Evolutionary conservation across 352 stramenopile species (phyloP).

Genomic region (Globisporangium camurandrum): DNA sequence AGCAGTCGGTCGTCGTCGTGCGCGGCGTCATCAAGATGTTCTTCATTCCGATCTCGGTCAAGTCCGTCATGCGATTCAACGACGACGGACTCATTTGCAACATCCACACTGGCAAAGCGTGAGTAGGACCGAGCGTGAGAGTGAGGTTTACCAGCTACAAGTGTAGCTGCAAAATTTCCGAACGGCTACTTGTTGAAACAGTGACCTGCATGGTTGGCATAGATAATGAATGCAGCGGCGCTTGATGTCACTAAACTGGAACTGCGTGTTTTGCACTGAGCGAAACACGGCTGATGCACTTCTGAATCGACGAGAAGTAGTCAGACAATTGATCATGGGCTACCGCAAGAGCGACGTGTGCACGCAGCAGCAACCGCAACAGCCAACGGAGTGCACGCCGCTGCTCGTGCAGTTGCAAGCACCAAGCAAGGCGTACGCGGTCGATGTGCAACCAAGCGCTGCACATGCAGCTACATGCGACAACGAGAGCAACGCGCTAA

Average conservation of each 20-base stretch:
- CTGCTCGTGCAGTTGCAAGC: not conserved
- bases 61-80: conserved; percentile 33
- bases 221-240: no score
- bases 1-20: conserved; percentile 29
- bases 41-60: conserved; percentile 35
- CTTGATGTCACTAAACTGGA: no score
- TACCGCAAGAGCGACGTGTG: not conserved
- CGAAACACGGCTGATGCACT: no score
- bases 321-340: no score
- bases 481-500: not conserved
- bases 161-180: not conserved
- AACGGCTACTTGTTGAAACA: no score
- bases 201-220: no score
- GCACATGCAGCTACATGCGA: not conserved
- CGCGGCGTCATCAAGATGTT: conserved; percentile 23
- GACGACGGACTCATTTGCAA: no score
- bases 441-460: not conserved
- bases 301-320: no score
- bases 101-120: not conserved
- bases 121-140: not conserved
- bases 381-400: not conserved
- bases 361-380: not conserved
- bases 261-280: no score
- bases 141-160: not conserved
- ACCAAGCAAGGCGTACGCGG: not conserved